These are phyloP conservation scores for Elongisporangium anandrum DNA, from an alignment of 352 stramenopile genomes.

Conservation along the genomic window DNA sequence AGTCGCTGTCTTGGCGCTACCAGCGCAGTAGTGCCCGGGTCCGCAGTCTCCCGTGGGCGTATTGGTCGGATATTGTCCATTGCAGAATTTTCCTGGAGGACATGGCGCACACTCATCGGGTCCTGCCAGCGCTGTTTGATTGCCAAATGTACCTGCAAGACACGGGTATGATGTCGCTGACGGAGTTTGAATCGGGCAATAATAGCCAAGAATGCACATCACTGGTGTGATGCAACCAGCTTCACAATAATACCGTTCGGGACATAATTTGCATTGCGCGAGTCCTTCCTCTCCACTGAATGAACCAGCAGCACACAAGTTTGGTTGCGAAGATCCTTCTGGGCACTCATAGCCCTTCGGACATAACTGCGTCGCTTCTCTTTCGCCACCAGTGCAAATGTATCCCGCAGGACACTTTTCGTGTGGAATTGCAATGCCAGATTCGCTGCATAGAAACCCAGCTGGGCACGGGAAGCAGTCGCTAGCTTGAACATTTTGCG, in stretches of 20 bases:
- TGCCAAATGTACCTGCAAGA: slow-evolving; percentile 56
- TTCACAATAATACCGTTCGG: slow-evolving; percentile 67
- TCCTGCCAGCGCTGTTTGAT: slow-evolving; percentile 25
- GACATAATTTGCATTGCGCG: slow-evolving; percentile 62
- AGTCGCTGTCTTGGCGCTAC: slow-evolving; percentile 25
- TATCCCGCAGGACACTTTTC: slow-evolving; percentile 52
- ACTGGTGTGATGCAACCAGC: slow-evolving; percentile 30
- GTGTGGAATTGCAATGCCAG: slow-evolving; percentile 38
- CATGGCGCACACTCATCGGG: slow-evolving; percentile 45
- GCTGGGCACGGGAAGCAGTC: slow-evolving; percentile 69
- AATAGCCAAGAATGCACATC: slow-evolving; percentile 68
- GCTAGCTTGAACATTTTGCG: slow-evolving; percentile 41
- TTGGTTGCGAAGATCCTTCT: slow-evolving; percentile 40
- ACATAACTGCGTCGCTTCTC: slow-evolving; percentile 47
- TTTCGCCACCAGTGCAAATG: slow-evolving; percentile 59
- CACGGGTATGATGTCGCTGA: slow-evolving; percentile 47
- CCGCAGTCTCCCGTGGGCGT: slow-evolving; percentile 51
- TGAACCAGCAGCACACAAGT: slow-evolving; percentile 54
- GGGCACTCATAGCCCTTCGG: slow-evolving; percentile 75
- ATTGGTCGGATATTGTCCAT: slow-evolving; percentile 42
- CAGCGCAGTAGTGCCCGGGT: slow-evolving; percentile 65
- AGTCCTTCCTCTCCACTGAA: slow-evolving; percentile 61
- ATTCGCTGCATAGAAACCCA: slow-evolving; percentile 55
- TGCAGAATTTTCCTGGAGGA: slow-evolving; percentile 81
- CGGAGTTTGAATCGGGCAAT: slow-evolving; percentile 60